Percentiles rank a stretch among this genome's conserved stretches.
Evolutionary conservation across 306 rosid genomes (phyloP).

Genomic region (Cicer arietinum): DNA sequence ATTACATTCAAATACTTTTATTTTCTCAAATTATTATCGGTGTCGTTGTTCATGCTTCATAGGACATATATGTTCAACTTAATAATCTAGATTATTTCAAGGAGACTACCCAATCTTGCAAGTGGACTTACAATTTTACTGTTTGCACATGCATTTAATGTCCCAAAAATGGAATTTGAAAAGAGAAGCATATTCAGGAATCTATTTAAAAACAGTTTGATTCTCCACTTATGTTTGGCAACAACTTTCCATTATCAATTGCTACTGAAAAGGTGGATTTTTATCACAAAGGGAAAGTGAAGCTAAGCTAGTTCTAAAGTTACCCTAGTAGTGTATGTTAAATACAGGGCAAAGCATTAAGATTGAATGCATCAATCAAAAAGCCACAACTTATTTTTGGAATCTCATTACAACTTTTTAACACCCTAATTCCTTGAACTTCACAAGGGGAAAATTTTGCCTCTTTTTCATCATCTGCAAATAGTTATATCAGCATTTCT

Average conservation of each 20-base stretch:
- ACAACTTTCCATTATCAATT: slow-evolving; percentile 41
- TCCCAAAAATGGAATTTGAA: slow-evolving; percentile 19
- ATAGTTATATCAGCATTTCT: slow-evolving; percentile 42
- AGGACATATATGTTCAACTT: too few species aligned
- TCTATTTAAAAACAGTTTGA: slow-evolving; percentile 31
- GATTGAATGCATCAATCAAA: slow-evolving; percentile 51
- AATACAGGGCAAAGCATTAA: slow-evolving; percentile 48
- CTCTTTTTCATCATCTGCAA: slow-evolving; percentile 46
- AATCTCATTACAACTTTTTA: slow-evolving; percentile 51
- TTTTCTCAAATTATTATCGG: too few species aligned
- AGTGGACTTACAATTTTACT: too few species aligned
- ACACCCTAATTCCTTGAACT: slow-evolving; percentile 52
- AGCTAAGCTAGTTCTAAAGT: slow-evolving; percentile 46
- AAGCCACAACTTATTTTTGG: slow-evolving; percentile 61
- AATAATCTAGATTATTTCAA: too few species aligned
- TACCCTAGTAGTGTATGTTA: slow-evolving; percentile 46
- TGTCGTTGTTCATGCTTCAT: too few species aligned
- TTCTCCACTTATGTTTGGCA: slow-evolving; percentile 40
- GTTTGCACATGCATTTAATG: too few species aligned
- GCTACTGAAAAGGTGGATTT: slow-evolving; percentile 36
- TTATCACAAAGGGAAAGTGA: slow-evolving; percentile 42
- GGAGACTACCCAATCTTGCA: too few species aligned
- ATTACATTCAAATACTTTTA: too few species aligned
- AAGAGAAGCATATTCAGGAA: slow-evolving; percentile 42
- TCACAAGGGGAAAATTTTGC: slow-evolving; percentile 41